Conservation (phyloP, 2,329 filamentous ascomycete genomes). For the Sphaerulina vaccinii region DNA sequence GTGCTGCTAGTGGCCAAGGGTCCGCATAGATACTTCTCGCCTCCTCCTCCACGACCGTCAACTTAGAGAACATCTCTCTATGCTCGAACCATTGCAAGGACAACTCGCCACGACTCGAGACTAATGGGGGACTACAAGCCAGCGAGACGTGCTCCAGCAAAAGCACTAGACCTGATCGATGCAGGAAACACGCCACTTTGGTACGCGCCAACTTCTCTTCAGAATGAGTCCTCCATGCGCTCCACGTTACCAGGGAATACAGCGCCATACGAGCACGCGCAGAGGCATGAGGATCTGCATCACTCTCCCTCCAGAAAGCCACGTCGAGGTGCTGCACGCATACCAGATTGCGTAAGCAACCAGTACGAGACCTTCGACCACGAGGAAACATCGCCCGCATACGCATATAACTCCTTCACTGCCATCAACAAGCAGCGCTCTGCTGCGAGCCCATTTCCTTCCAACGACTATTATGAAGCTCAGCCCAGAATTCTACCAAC, state of each 20-base stretch:
- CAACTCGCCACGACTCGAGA: not conserved
- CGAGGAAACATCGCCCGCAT: not conserved
- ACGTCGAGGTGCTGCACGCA: not conserved
- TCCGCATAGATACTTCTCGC: too few species aligned
- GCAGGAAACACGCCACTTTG: slow-evolving; percentile 9
- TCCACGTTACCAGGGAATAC: slow-evolving; percentile 2
- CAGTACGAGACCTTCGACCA: not conserved
- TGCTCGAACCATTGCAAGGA: not conserved
- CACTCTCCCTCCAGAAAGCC: not conserved
- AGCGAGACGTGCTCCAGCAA: not conserved
- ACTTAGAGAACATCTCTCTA: too few species aligned
- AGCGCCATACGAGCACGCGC: not conserved
- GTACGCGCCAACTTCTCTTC: slow-evolving; percentile 3
- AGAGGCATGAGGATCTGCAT: not conserved
- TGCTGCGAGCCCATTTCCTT: not conserved
- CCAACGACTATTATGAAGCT: not conserved
- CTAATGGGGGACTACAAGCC: not conserved
- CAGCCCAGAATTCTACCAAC: slow-evolving; percentile 6
- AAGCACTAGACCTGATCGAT: slow-evolving; percentile 3
- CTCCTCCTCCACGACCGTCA: too few species aligned
- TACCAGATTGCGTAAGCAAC: not conserved
- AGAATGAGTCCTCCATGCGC: slow-evolving; percentile 14
- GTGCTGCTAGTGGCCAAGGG: too few species aligned
- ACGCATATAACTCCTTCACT: slow-evolving; percentile 1
- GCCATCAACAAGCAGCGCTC: slow-evolving; percentile 6